phyloP scores from a whole-genome alignment of 768 basidiomycete species.

The Tricholoma terreum region DNA sequence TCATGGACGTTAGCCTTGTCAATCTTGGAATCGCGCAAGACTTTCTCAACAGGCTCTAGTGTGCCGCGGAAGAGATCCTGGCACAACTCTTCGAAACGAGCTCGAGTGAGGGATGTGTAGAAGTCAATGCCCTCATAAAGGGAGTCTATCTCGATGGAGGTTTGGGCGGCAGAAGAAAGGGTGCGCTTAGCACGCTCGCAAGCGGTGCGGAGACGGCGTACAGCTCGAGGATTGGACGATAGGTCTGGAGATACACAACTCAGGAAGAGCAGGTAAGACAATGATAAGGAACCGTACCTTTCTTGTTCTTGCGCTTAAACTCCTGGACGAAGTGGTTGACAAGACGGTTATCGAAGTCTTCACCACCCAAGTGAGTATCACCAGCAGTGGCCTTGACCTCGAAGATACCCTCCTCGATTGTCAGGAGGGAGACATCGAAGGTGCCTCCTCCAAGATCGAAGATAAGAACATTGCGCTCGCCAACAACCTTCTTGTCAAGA shows the following conservation, averaged over 20 bases:
- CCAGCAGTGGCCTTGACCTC: slow-evolving; percentile 98
- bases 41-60: slow-evolving; percentile 95
- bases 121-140: slow-evolving; percentile 98
- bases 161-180: slow-evolving; percentile 94
- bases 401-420: slow-evolving; percentile 97
- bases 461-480: slow-evolving; percentile 95
- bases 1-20: slow-evolving; percentile 96
- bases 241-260: slow-evolving; percentile 50
- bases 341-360: slow-evolving; percentile 97
- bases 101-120: slow-evolving; percentile 97
- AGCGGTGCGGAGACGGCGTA: slow-evolving; percentile 95
- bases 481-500: slow-evolving; percentile 88
- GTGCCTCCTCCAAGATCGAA: slow-evolving; percentile 99
- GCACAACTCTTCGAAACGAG: slow-evolving; percentile 95
- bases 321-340: slow-evolving; percentile 96
- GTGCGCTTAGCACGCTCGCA: slow-evolving; percentile 99
- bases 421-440: slow-evolving; percentile 95
- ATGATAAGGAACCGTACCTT: slow-evolving; percentile 46
- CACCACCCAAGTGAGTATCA: slow-evolving; percentile 97
- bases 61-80: slow-evolving; percentile 93
- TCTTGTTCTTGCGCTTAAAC: slow-evolving; percentile 98
- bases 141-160: slow-evolving; percentile 97
- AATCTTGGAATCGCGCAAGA: slow-evolving; percentile 96
- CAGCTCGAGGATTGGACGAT: slow-evolving; percentile 88
- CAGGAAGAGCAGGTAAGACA: not conserved